Conservation (phyloP, 768 basidiomycete species). For the Cyclocybe cylindracea region DNA sequence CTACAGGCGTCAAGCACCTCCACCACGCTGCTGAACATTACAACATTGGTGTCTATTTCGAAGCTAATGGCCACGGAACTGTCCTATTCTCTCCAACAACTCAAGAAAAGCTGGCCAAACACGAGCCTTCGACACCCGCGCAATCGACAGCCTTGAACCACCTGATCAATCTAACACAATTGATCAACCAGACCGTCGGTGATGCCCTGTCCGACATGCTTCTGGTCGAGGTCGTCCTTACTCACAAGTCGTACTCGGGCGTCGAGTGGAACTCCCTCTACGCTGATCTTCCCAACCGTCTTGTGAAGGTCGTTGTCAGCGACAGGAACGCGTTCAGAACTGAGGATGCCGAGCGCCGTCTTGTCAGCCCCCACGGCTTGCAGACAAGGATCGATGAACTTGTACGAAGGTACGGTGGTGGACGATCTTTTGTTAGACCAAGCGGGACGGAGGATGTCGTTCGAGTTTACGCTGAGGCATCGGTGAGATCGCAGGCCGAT, state of each 20-base stretch:
- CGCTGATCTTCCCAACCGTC: conserved; percentile 89
- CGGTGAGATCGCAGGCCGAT: conserved; percentile 70
- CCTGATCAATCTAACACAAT: conserved; percentile 71
- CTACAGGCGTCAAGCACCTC: conserved; percentile 97
- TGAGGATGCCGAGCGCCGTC: conserved; percentile 88
- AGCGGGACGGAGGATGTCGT: conserved; percentile 99
- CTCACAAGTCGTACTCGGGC: conserved; percentile 83
- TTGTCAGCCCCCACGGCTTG: conserved; percentile 77
- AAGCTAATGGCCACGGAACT: conserved; percentile 98
- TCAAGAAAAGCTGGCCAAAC: conserved; percentile 54
- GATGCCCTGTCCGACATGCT: conserved; percentile 97
- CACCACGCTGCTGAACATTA: conserved; percentile 96
- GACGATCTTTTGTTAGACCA: conserved; percentile 92
- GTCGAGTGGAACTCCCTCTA: conserved; percentile 93
- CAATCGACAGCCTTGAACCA: conserved; percentile 80
- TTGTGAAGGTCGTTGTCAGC: conserved; percentile 89
- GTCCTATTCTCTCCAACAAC: conserved; percentile 88
- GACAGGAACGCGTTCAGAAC: conserved; percentile 87
- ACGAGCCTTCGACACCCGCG: conserved; percentile 79
- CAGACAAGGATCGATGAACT: conserved; percentile 84
- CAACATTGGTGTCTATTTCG: conserved; percentile 98
- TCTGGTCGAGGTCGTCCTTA: conserved; percentile 89
- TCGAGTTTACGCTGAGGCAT: conserved; percentile 94
- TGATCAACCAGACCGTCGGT: conserved; percentile 98
- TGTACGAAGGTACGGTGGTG: conserved; percentile 75